Base-by-base conservation (phyloP, 1,139 yeast genomes). In the Yamadazyma blattariae region DNA sequence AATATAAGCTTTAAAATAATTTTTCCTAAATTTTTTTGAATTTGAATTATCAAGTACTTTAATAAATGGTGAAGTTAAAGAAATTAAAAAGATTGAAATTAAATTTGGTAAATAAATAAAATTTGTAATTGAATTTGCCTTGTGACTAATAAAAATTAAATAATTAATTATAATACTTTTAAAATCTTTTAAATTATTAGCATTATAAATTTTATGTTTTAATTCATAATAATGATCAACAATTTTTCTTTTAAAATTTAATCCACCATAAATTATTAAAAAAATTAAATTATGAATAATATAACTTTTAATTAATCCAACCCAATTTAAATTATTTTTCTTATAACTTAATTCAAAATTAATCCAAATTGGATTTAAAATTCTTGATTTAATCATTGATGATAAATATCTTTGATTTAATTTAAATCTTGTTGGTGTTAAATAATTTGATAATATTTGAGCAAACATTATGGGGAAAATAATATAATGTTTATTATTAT, bases 291-390 rank as follows among this genome's bases (percentile, higher is more conserved):
- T 63, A 39, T 64, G 71, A 2, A 44, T 28, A 13, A 52, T 27
- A 39, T 68, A 69, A 25, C 52, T 53, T 29, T 41, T 42, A 4
- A 56, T 27, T 20, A 68, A 45, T 4, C 63, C 59, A 5, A 43
- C 11, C 64, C 69, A 64, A 27, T 61, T 54, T 22, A 67, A 31
- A n/a, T 54, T 35, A 24, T 56, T 59, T 16, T 51, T 39, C 10
- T 47, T 50, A 12, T 49, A 52, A 2, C 67, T 62, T 29, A 67
- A 46, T 18, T 62, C 51, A 39, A 54, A 69, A 41, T 67, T 67
- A 37, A 59, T 59, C 75, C 75, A 69, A 31, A 69, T 66, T 2
- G 74, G 74, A 38, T 67, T 64, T 38, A 69, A 52, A 11, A 67
- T 48, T 29, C 57, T 42, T 3, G 52, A 38, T 38, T 64, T 67